A percentile compares a stretch with the other conserved stretches of the same genome.
phyloP scores from a whole-genome alignment of 768 basidiomycete species.

The Tylopilus plumbeoviolaceoides region DNA sequence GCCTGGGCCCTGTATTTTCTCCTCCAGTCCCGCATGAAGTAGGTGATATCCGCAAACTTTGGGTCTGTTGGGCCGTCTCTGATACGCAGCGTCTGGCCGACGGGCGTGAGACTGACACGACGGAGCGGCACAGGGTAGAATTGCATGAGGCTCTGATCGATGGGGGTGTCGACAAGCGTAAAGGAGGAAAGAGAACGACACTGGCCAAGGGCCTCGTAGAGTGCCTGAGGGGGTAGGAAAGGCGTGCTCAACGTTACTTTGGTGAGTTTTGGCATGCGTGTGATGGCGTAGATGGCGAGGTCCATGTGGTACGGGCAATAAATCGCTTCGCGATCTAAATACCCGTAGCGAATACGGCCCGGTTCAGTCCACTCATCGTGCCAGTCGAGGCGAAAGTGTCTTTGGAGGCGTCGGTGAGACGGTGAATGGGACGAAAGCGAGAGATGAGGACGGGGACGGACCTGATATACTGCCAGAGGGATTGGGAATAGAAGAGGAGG shows the following conservation, averaged over 20 bases:
- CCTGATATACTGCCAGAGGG: constrained; percentile 31
- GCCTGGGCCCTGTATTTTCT: constrained; percentile 33
- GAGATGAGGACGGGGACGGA: constrained; percentile 20
- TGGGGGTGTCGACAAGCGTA: constrained; percentile 31
- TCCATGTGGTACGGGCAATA: constrained; percentile 29
- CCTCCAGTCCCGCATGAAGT: constrained; percentile 35
- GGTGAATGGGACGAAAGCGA: constrained; percentile 42
- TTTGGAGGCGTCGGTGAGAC: neutral
- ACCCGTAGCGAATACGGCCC: constrained; percentile 29
- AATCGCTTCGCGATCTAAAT: constrained; percentile 30
- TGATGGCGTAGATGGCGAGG: constrained; percentile 22
- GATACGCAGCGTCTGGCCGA: constrained; percentile 32
- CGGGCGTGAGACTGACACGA: constrained; percentile 28
- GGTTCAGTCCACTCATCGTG: constrained; percentile 37
- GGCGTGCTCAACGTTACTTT: constrained; percentile 29
- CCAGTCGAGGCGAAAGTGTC: constrained; percentile 16
- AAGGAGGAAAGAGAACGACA: constrained; percentile 27
- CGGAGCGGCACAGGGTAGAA: constrained; percentile 25
- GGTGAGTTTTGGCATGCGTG: constrained; percentile 28
- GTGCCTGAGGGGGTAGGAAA: constrained; percentile 29
- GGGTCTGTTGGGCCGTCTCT: constrained; percentile 33
- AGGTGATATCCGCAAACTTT: constrained; percentile 28
- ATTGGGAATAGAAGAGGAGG: constrained; percentile 30
- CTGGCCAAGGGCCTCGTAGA: constrained; percentile 27
- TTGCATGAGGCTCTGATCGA: constrained; percentile 33